phyloP scores from a whole-genome alignment of 352 stramenopile genomes.

The Pythium dissotocum region DNA sequence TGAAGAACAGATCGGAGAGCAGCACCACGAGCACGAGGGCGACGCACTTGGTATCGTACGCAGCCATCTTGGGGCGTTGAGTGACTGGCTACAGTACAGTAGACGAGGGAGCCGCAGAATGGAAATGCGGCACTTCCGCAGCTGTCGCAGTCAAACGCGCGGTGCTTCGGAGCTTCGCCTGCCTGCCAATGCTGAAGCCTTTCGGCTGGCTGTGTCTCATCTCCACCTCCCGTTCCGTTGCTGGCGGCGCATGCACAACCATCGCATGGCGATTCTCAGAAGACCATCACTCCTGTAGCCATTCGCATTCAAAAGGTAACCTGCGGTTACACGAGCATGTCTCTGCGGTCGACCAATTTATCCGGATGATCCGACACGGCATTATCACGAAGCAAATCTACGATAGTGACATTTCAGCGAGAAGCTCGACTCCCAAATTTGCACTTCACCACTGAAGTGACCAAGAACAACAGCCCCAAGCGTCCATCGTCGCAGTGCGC shows the following conservation, averaged over 20 bases:
- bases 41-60: conserved; percentile 26
- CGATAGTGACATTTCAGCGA: not conserved
- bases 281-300: conserved; percentile 14
- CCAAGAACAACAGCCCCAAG: too few relatives aligned
- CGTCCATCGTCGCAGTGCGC: too few relatives aligned
- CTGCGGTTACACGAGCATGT: not conserved
- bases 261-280: not conserved
- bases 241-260: conserved; percentile 7
- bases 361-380: conserved; percentile 2
- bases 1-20: conserved; percentile 80
- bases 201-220: not conserved
- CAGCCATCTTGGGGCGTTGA: conserved; percentile 6
- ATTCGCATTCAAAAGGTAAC: conserved; percentile 9
- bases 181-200: not conserved
- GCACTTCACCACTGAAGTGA: too few relatives aligned
- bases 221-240: not conserved
- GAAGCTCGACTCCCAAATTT: too few relatives aligned
- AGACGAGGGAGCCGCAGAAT: not conserved
- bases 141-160: not conserved
- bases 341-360: conserved; percentile 1
- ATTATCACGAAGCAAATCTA: not conserved
- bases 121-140: not conserved
- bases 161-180: not conserved
- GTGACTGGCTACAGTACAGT: not conserved
- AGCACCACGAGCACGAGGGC: conserved; percentile 70